Base-by-base conservation (phyloP, 179 eudicot genomes). In the Silene coronaria region DNA sequence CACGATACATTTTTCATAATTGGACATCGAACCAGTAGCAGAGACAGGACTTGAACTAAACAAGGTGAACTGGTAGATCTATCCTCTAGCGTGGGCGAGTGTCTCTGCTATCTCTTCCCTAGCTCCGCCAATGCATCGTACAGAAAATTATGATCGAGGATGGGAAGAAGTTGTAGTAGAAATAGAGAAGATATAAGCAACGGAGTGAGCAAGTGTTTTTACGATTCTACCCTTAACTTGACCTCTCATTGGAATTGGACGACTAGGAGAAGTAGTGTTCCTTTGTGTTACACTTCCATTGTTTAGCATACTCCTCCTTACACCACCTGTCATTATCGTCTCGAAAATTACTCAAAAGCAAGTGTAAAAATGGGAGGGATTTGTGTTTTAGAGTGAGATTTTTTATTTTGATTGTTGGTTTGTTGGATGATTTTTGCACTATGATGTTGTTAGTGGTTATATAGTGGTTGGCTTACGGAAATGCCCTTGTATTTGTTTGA, bases 201-300 rank as follows among this genome's bases (percentile, higher is more conserved):
- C 26, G 32, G 84, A 81, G 23, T 81, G 84, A 65, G 78, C 82
- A 23, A 84, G 38, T 2, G 71, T 72, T 74, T 57, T 67, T 30
- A 81, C 84, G 28, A 81, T 78, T 62, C 77, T 76, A 7, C 53
- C 86, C 82, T 80, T 81, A 16, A 84, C 80, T 51, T 78, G 82
- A 1, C 86, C 86, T 61, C 86, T 76, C 78, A 51, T 72, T 1
- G 86, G 86, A 7, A 80, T 80, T 55, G 30, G 77, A 58, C 80
- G 83, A 58, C 77, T 69, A 21, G 72, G 65, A 57, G 74, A 69
- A 8, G 14, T 6, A 23, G 65, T 48, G 58, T n/a, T 77, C 53
- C 80, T 71, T 61, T 63, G 75, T 21, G 67, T 57, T 4, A n/a
- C 76, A 62, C 51, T 55, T 51, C 71, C 76, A 28, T 51, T 48